Evolutionary conservation across 1,139 yeast species (phyloP).

Genomic region (Hansenula anomala): DNA sequence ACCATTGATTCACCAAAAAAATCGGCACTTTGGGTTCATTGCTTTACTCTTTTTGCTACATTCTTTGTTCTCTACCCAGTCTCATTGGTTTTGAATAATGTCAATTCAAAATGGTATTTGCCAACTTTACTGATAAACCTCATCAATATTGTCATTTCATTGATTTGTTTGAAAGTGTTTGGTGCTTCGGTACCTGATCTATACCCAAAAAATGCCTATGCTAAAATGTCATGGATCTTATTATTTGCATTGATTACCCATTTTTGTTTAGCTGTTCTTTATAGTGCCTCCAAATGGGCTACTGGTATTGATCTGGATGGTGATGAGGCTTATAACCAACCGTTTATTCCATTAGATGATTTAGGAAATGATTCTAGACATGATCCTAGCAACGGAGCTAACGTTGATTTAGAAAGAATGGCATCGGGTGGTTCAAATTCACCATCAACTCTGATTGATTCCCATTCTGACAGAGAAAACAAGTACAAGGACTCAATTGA

Average conservation of each 20-base stretch:
- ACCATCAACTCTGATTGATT: conserved; percentile 19
- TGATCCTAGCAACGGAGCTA: not conserved
- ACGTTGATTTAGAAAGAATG: conserved; percentile 13
- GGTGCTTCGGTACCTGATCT: conserved; percentile 55
- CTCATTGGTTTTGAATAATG: conserved; percentile 58
- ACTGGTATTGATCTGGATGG: conserved; percentile 29
- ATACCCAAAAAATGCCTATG: conserved; percentile 76
- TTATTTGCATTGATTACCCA: conserved; percentile 50
- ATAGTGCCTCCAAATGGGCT: conserved; percentile 37
- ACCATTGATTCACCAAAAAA: conserved; percentile 47
- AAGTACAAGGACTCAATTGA: conserved; percentile 6
- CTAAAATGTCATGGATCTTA: conserved; percentile 58
- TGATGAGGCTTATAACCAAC: conserved; percentile 25
- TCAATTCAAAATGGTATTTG: conserved; percentile 52
- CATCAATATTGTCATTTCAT: conserved; percentile 40
- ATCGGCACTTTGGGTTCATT: conserved; percentile 54
- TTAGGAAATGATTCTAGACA: not conserved
- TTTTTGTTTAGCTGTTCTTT: conserved; percentile 44
- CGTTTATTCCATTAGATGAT: conserved; percentile 24
- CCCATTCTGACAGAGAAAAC: conserved; percentile 1
- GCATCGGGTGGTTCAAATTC: conserved; percentile 7
- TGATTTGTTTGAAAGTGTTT: conserved; percentile 57
- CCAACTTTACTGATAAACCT: conserved; percentile 52
- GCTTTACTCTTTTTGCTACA: conserved; percentile 39
- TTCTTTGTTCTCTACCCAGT: conserved; percentile 66